A percentile compares a stretch with the other conserved stretches of the same genome.
These are phyloP conservation scores for Magnusiomyces clavatus DNA, from an alignment of 1,139 yeast species.

Conservation along the genomic window DNA sequence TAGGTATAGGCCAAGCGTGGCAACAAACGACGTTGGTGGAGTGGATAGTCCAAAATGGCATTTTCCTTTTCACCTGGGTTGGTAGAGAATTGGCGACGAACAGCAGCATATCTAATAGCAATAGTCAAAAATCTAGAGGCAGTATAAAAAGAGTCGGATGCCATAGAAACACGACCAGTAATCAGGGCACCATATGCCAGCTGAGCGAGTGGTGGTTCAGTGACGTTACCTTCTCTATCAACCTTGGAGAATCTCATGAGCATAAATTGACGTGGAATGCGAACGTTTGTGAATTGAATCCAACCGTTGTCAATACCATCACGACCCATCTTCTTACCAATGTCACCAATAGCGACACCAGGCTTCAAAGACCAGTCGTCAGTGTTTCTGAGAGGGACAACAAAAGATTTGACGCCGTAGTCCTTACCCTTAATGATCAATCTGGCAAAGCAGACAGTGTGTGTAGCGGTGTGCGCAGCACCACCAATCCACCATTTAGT, in stretches of 20 bases:
- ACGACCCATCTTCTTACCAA: slow-evolving; percentile 88
- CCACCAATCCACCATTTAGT: slow-evolving; percentile 99
- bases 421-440: slow-evolving; percentile 71
- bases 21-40: slow-evolving; percentile 75
- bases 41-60: slow-evolving; percentile 60
- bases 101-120: slow-evolving; percentile 80
- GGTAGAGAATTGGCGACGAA: slow-evolving; percentile 70
- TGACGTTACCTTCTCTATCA: slow-evolving; percentile 56
- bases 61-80: slow-evolving; percentile 32
- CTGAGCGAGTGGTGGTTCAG: slow-evolving; percentile 65
- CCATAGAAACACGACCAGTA: slow-evolving; percentile 85
- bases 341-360: slow-evolving; percentile 79
- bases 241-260: slow-evolving; percentile 70
- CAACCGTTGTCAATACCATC: slow-evolving; percentile 76
- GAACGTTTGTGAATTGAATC: slow-evolving; percentile 78
- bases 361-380: slow-evolving; percentile 57
- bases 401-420: slow-evolving; percentile 85
- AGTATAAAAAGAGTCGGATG: slow-evolving; percentile 68
- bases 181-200: slow-evolving; percentile 76
- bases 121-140: slow-evolving; percentile 71
- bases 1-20: slow-evolving; percentile 72
- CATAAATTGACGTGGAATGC: slow-evolving; percentile 76
- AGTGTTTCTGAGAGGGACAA: slow-evolving; percentile 75
- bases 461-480: slow-evolving; percentile 91
- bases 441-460: slow-evolving; percentile 70